A percentile compares a stretch with the other conserved stretches of the same genome.
These are phyloP conservation scores for Xylaria nigripes DNA, from an alignment of 495 filamentous ascomycete species.

Conservation along the genomic window DNA sequence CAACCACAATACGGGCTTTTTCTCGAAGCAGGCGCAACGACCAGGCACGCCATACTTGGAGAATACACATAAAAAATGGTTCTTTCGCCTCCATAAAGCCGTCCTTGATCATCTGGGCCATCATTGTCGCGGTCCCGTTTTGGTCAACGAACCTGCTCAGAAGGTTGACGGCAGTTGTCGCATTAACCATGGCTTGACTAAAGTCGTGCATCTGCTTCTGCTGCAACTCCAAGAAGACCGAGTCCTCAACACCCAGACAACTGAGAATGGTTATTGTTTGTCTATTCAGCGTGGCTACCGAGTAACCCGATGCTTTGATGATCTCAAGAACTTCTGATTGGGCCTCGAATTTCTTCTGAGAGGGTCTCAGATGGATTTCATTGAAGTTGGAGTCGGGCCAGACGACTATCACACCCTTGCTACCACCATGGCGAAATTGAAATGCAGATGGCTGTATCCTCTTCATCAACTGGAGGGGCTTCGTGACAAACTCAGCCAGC, in stretches of 20 bases:
- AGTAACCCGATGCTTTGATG: conserved; percentile 67
- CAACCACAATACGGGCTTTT: conserved; percentile 77
- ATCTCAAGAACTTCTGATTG: conserved; percentile 69
- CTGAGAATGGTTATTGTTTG: conserved; percentile 84
- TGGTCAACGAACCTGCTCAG: conserved; percentile 74
- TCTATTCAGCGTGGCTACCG: conserved; percentile 71
- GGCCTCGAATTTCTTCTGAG: conserved; percentile 81
- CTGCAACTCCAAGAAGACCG: conserved; percentile 60
- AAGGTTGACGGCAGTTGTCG: conserved; percentile 51
- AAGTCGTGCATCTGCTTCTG: conserved; percentile 54
- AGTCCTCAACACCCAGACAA: conserved; percentile 60
- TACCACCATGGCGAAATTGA: conserved; percentile 87
- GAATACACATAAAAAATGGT: conserved; percentile 70
- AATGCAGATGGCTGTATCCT: conserved; percentile 63
- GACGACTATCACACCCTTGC: conserved; percentile 77
- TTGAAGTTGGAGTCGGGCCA: conserved; percentile 51
- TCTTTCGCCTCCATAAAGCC: conserved; percentile 73
- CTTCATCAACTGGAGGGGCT: conserved; percentile 52
- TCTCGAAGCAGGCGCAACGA: conserved; percentile 81
- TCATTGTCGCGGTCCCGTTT: conserved; percentile 65
- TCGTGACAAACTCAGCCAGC: conserved; percentile 59
- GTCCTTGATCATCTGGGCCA: conserved; percentile 66
- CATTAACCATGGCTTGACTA: conserved; percentile 57
- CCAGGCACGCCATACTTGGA: conserved; percentile 74
- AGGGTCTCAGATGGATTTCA: conserved; percentile 68